Percentiles rank a stretch among this genome's conserved stretches.
These are phyloP conservation scores for Aspergillus sp. DNA, from an alignment of 2,329 filamentous ascomycete species.

Conservation along the genomic window DNA sequence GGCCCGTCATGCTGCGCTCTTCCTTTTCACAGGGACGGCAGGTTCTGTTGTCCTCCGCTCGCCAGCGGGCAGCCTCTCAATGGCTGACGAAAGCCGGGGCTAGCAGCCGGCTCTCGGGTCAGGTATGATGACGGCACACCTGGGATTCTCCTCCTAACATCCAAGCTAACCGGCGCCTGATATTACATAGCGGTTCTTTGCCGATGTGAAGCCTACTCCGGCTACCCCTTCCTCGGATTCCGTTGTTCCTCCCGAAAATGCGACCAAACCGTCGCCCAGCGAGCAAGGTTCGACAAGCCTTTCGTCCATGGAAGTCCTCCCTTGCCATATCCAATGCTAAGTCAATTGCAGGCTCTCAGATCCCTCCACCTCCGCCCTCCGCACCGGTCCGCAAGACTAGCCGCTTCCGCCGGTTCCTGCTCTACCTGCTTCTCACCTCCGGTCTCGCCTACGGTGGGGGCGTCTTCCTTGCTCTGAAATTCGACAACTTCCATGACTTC, in stretches of 20 bases:
- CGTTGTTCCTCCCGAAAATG: conserved; percentile 49
- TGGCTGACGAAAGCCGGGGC: conserved; percentile 40
- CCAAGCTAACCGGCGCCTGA: conserved; percentile 21
- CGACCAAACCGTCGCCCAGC: conserved; percentile 44
- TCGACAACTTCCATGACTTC: conserved; percentile 98
- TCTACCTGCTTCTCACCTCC: conserved; percentile 73
- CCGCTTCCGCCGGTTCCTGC: conserved; percentile 72
- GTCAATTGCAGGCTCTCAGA: conserved; percentile 33
- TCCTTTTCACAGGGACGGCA: conserved; percentile 49
- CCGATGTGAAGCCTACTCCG: conserved; percentile 48
- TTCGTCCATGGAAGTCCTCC: conserved; percentile 6
- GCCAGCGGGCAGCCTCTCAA: conserved; percentile 39
- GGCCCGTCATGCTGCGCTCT: conserved; percentile 56
- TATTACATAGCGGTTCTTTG: conserved; percentile 47
- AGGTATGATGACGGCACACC: conserved; percentile 32
- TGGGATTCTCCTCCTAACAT: conserved; percentile 22
- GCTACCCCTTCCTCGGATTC: conserved; percentile 44
- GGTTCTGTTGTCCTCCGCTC: conserved; percentile 38
- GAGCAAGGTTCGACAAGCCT: conserved; percentile 25
- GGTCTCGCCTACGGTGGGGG: conserved; percentile 80
- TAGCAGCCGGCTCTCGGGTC: conserved; percentile 38
- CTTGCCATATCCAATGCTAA: conserved; percentile 29
- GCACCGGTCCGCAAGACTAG: conserved; percentile 62
- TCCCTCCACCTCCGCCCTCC: conserved; percentile 37
- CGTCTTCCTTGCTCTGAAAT: conserved; percentile 87